Conservation (phyloP, 2,329 filamentous ascomycete genomes). For the Fusarium sp. region DNA sequence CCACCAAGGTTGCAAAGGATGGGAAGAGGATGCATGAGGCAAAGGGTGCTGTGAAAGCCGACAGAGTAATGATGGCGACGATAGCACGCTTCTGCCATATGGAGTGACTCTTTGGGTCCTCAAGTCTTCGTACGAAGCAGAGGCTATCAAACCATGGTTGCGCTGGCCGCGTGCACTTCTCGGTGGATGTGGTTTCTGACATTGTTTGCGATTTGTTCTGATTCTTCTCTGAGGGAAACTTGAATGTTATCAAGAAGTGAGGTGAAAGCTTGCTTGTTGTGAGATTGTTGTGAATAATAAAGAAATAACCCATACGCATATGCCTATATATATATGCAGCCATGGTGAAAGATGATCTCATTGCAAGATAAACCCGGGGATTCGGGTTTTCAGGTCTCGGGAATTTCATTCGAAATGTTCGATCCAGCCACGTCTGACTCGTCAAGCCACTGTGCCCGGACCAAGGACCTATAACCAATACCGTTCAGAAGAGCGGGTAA, state of each 20-base stretch:
- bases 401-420: background rate
- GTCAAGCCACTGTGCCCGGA: background rate
- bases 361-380: background rate
- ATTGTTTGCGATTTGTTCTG: background rate
- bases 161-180: background rate
- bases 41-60: background rate
- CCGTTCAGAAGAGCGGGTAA: background rate
- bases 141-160: background rate
- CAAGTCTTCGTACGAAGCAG: background rate
- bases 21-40: background rate
- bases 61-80: background rate
- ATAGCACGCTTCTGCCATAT: background rate
- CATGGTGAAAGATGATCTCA: background rate
- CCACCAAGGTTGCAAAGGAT: background rate
- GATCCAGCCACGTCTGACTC: background rate
- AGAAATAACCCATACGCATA: background rate
- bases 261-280: background rate
- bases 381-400: background rate
- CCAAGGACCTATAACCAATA: background rate
- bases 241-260: background rate
- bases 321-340: background rate
- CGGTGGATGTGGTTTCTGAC: background rate
- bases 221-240: background rate
- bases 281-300: background rate
- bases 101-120: background rate